Percentiles rank a stretch among this genome's conserved stretches.
These are phyloP conservation scores for Wickerhamiella galacta DNA, from an alignment of 805 yeast genomes.

Conservation along the genomic window DNA sequence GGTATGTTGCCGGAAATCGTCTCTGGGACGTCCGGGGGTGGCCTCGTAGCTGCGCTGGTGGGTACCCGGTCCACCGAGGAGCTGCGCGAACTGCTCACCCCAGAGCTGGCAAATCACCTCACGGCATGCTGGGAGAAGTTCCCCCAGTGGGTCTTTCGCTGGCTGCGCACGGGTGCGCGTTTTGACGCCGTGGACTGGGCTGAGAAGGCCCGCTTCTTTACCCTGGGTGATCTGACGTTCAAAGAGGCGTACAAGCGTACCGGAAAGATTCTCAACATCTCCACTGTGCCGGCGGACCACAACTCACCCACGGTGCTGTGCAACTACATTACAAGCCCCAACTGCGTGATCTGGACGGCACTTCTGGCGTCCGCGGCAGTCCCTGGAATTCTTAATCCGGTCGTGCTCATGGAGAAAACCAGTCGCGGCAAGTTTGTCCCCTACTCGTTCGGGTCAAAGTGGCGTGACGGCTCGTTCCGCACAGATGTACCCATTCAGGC, in stretches of 20 bases:
- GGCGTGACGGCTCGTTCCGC: slow-evolving; percentile 65
- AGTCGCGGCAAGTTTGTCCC: slow-evolving; percentile 34
- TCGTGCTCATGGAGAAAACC: slow-evolving; percentile 56
- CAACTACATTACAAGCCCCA: slow-evolving; percentile 60
- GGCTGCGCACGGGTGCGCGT: slow-evolving; percentile 63
- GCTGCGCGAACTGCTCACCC: slow-evolving; percentile 35
- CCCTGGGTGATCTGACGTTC: slow-evolving; percentile 56
- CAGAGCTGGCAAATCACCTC: slow-evolving; percentile 43
- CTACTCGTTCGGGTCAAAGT: slow-evolving; percentile 54
- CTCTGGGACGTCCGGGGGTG: slow-evolving; percentile 74
- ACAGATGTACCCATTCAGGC: slow-evolving; percentile 68
- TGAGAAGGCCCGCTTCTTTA: slow-evolving; percentile 46
- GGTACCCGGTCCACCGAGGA: slow-evolving; percentile 58
- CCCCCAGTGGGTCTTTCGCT: slow-evolving; percentile 42
- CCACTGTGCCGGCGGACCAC: slow-evolving; percentile 70
- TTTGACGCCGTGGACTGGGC: slow-evolving; percentile 70
- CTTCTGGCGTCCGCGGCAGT: slow-evolving; percentile 67
- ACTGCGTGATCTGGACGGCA: slow-evolving; percentile 69
- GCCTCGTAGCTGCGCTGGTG: slow-evolving; percentile 54
- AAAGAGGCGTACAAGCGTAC: slow-evolving; percentile 52
- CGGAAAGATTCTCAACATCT: slow-evolving; percentile 52
- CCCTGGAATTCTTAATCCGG: slow-evolving; percentile 69
- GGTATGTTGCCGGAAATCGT: slow-evolving; percentile 51
- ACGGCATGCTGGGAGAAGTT: slow-evolving; percentile 56
- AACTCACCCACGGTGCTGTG: slow-evolving; percentile 68